These are phyloP conservation scores for Mycena galericulata DNA, from an alignment of 768 basidiomycete genomes.

Conservation along the genomic window DNA sequence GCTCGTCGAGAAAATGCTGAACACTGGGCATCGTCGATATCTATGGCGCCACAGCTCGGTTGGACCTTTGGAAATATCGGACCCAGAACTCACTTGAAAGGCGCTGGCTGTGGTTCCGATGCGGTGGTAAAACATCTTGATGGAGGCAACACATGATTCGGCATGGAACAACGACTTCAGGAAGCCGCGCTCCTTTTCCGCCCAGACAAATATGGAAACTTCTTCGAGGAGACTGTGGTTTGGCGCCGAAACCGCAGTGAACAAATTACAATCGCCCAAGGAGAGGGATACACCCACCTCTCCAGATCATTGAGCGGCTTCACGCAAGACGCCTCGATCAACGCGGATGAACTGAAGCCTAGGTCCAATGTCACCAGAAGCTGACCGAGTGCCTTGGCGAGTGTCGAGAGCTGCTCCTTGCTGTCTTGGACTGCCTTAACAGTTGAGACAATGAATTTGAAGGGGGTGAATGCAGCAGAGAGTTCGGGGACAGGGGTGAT, in stretches of 20 bases:
- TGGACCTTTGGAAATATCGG: too few relatives aligned
- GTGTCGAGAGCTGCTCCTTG: not conserved
- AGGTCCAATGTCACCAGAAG: not conserved
- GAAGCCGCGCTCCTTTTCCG: slow-evolving; percentile 4
- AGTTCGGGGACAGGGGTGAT: slow-evolving; percentile 18
- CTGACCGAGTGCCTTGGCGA: not conserved
- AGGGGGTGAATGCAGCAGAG: not conserved
- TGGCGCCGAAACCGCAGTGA: not conserved
- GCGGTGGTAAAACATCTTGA: slow-evolving; percentile 15
- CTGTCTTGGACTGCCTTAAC: not conserved
- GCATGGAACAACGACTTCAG: slow-evolving; percentile 1
- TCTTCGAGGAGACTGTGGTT: slow-evolving; percentile 18
- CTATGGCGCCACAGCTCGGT: too few relatives aligned
- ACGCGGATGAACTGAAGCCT: not conserved
- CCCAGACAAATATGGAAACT: not conserved
- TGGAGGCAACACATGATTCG: not conserved
- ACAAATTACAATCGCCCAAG: too few relatives aligned
- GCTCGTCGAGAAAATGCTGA: too few relatives aligned
- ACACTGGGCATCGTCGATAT: too few relatives aligned
- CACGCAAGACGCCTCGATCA: not conserved
- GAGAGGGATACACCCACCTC: not conserved
- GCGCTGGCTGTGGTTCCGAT: not conserved
- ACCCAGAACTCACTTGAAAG: slow-evolving; percentile 13
- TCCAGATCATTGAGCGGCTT: not conserved
- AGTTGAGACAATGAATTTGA: slow-evolving; percentile 11